Conservation (phyloP, 257 asterid genomes). For the Capsicum rhomboideum region DNA sequence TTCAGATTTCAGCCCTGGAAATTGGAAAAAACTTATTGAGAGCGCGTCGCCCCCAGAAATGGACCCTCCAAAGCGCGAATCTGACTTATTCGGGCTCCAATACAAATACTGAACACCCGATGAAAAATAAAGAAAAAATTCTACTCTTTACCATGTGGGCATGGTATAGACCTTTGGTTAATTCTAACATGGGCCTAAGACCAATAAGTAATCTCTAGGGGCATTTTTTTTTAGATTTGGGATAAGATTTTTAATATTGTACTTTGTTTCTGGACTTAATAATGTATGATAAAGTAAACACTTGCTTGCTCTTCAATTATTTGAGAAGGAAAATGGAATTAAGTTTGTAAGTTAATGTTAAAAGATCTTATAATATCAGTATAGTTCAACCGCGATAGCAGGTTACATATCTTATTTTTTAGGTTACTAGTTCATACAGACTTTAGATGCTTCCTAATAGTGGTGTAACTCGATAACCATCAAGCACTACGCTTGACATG, state of each 20-base stretch:
- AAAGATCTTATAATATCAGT: background rate
- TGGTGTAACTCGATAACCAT: background rate
- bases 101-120: fast-evolving
- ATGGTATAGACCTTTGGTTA: background rate
- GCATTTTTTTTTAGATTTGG: background rate
- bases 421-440: no score
- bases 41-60: background rate
- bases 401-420: background rate
- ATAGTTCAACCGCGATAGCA: background rate
- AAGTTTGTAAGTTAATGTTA: background rate
- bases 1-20: fast-evolving
- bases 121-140: background rate
- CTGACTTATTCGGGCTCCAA: background rate
- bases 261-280: background rate
- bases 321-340: background rate
- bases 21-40: background rate
- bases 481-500: background rate
- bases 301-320: background rate
- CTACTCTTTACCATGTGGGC: background rate
- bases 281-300: background rate
- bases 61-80: background rate
- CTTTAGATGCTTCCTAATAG: background rate
- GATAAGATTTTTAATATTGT: background rate
- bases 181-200: background rate
- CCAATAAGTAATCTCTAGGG: background rate